phyloP scores from a whole-genome alignment of 768 basidiomycete species.

The Erythrobasidium yunnanense region DNA sequence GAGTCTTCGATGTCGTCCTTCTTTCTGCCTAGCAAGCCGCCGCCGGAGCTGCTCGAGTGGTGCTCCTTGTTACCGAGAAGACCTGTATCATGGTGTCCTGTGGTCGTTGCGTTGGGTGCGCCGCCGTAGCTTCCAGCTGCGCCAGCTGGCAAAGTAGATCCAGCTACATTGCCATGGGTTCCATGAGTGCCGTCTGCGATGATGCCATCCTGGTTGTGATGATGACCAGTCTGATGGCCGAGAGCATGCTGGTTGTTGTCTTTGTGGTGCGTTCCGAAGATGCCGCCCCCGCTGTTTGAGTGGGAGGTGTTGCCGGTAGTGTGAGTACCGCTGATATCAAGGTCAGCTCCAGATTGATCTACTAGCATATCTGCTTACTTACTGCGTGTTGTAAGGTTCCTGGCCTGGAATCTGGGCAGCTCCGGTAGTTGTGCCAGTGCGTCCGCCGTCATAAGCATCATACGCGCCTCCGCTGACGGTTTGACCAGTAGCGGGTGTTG shows the following conservation, averaged over 20 bases:
- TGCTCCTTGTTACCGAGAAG: background rate
- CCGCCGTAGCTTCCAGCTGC: background rate
- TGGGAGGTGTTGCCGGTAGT: background rate
- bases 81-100: background rate
- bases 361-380: background rate
- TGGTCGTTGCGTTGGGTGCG: background rate
- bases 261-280: background rate
- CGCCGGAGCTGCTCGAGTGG: background rate
- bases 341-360: background rate
- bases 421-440: background rate
- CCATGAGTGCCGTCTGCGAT: background rate
- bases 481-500: too few species aligned
- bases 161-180: background rate
- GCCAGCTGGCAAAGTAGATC: background rate
- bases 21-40: background rate
- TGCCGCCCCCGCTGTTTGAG: background rate
- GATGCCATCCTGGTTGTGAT: background rate
- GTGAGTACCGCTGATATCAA: background rate
- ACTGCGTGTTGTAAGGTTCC: background rate
- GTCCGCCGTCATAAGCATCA: too few species aligned
- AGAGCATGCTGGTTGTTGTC: background rate
- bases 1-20: conserved; percentile 14
- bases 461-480: too few species aligned
- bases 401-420: background rate
- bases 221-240: background rate